Base-by-base conservation (phyloP, 148 eudicot species). In the Persicaria maculosa region DNA sequence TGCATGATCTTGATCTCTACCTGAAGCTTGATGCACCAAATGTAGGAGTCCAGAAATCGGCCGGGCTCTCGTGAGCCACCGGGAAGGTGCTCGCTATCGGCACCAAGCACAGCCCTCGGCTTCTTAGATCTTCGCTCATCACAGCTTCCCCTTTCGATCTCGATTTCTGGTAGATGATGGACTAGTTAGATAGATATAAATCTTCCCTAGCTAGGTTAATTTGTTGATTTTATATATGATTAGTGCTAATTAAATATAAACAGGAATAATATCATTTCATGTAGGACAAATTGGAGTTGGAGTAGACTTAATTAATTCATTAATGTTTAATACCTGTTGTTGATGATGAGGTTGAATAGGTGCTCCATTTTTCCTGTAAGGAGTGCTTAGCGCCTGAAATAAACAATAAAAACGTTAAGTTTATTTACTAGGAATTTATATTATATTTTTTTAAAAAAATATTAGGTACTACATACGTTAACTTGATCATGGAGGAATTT, bases 401-500 rank as follows among this genome's bases (percentile, higher is more conserved):
- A 7, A 20, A 73, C 25, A 59, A 46, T 47, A 45, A 40, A 0
- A 59, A 16, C 58, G 0, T n/a, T 46, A 2, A 50, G 11, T 15
- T 72, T 6, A 43, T 1, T 36, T 7, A 9, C 15, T n/a, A 5
- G 19, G 9, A 17, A 8, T 6, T 19, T 17, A 9, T 19, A 6
- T 44, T 4, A 19, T 5, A 14, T 11, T 48, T 48, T 48, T 22
- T 20, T 9, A 15, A 57, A 15, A 57, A 17, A 0, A 22, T 22
- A 22, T 22, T 22, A 22, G 25, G 25, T 22, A 22, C 22, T 48
- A 84, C 97, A 85, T 87, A 94, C 98, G 86, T 77, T 86, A 68
- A 94, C 93, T 94, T 92, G 98, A 75, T 92, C 96, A 80, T 94
- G 98, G 88, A 94, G 96, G 81, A 94, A 94, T 74, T 92, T 91